Evolutionary conservation across 352 stramenopile genomes (phyloP).

Genomic region (Globisporangium spinosum): DNA sequence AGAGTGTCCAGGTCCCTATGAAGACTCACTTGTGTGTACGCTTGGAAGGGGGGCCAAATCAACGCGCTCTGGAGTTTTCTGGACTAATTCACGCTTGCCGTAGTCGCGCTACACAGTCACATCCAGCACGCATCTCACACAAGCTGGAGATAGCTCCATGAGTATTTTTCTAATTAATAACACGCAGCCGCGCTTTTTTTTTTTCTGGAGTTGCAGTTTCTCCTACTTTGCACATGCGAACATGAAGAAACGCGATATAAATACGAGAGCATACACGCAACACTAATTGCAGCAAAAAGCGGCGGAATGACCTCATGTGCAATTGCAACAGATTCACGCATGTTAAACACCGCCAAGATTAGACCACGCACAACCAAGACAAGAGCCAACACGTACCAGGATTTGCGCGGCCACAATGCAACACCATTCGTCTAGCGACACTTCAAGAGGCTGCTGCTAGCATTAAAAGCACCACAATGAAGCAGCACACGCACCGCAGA

Average conservation of each 20-base stretch:
- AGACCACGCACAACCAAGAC: background rate
- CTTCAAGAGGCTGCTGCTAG: no score
- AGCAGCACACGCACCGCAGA: no score
- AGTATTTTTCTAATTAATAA: background rate
- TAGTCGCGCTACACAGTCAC: background rate
- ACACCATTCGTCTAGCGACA: no score
- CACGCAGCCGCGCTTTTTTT: background rate
- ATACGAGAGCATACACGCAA: background rate
- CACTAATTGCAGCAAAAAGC: background rate
- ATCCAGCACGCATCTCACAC: background rate
- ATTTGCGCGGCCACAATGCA: background rate
- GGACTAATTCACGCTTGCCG: background rate
- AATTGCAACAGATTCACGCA: background rate
- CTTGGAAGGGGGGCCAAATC: background rate
- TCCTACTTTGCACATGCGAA: background rate
- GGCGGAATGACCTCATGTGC: background rate
- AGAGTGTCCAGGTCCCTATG: constrained; percentile 60
- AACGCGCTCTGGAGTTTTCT: background rate
- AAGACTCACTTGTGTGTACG: background rate
- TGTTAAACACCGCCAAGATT: background rate
- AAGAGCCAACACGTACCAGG: background rate
- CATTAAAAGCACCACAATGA: no score
- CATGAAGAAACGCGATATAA: background rate
- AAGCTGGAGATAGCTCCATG: background rate
- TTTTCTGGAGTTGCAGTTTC: background rate